phyloP scores from a whole-genome alignment of 108 stramenopile genomes.

The Cyclotella cryptica region DNA sequence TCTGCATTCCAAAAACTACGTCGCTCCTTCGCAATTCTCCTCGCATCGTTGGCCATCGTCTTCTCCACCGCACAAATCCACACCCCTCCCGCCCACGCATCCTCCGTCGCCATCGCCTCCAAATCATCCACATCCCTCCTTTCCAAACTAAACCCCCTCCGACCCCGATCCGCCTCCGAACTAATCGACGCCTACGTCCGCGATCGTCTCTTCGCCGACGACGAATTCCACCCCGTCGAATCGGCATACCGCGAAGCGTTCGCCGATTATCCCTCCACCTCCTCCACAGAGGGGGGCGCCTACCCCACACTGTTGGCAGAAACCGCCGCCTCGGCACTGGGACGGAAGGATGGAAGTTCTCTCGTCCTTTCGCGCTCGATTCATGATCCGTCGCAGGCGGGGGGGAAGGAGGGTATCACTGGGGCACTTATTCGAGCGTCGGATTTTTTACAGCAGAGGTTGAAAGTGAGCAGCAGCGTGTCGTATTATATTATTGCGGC shows the following conservation, averaged over 20 bases:
- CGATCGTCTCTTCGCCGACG: constrained; percentile 83
- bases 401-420: constrained; percentile 33
- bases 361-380: constrained; percentile 11
- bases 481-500: constrained; percentile 52
- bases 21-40: constrained; percentile 22
- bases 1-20: constrained; percentile 16
- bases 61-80: constrained; percentile 16
- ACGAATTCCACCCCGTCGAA: constrained; percentile 80
- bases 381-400: background rate
- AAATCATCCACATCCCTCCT: constrained; percentile 12
- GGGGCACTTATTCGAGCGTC: constrained; percentile 25
- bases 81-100: constrained; percentile 8
- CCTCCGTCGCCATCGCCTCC: background rate
- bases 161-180: constrained; percentile 57
- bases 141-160: constrained; percentile 25
- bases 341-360: constrained; percentile 16
- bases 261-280: constrained; percentile 25
- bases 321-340: constrained; percentile 42
- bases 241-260: constrained; percentile 79
- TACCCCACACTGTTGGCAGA: constrained; percentile 48
- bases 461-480: constrained; percentile 17
- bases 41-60: constrained; percentile 43
- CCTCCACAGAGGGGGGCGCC: constrained; percentile 11
- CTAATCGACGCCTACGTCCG: constrained; percentile 77
- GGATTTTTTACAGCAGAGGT: constrained; percentile 31